Evolutionary conservation across 257 asterid species (phyloP), one percentile per base, ranked within the genome.

Genomic region (Nicotiana undulata): DNA sequence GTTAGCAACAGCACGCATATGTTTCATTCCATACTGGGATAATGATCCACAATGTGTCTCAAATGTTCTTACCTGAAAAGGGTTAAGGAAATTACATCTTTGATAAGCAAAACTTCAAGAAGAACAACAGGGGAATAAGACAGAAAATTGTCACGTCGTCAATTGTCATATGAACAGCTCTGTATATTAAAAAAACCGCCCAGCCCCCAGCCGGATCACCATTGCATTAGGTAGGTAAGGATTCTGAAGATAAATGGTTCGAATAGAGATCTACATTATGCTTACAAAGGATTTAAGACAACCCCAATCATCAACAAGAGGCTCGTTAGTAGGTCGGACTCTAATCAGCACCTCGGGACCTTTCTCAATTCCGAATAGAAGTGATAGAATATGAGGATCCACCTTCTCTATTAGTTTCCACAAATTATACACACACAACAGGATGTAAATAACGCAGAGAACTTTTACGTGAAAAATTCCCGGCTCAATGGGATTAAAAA

Each of bases 21-120:
- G 97, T 85, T 89, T 95, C 97, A 92, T 92, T 66, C 99, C 99
- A 46, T 95, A 93, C 65, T 95, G 99, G 22, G 98, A 90, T 34
- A 95, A 81, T 1, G 97, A 90, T 34, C 99, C 98, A 31, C 99
- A 95, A 13, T 81, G 85, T 4, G 90, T 83, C 92, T 95, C 99
- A 34, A 90, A 92, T 70, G 94, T 88, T 55, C 92, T 82, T 63
- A 92, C 97, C 95, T 91, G 93, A 9, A 34, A 49, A 22, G 18
- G 63, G 67, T 26, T 16, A 29, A 52, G 28, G 10, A 28, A 81
- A 10, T 20, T 28, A 49, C 59, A 22, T 26, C 24, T 24, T 37
- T 6, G 0, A 59, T 59, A 59, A 59, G 64, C 64, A 22, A 1
- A 59, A 59, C 13, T 59, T 22, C 29, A 59, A 20, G 31, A 6